Base-by-base conservation (phyloP, 305 asterid species). In the Fraxinus xanthoxyloides region DNA sequence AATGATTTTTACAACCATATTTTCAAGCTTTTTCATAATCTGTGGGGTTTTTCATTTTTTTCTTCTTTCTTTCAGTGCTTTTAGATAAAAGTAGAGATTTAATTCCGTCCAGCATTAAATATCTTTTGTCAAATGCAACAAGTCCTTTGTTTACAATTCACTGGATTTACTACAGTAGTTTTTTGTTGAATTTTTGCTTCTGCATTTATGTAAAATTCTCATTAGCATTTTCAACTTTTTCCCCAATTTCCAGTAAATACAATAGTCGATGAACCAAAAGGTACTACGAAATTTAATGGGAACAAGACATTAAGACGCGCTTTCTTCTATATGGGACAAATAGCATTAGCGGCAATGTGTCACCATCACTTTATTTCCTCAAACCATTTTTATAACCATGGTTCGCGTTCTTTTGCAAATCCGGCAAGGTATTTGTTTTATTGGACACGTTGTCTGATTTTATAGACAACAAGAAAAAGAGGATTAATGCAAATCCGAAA, bases 301-400 rank as follows among this genome's bases (percentile, higher is more conserved):
- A 13, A 23, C 23, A 61, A 10, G 4, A 28, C 36, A 28, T 28
- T 12, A 23, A 23, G 61, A 82, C 17, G 23, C 43, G 80, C 63
- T 67, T 72, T 79, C 78, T 70, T 79, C 21, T 78, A 38, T 40
- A 38, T 19, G 46, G 8, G 72, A 23, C 72, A 26, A 26, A 77
- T 81, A 67, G 72, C 76, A 23, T 54, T 80, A 70, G 70, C 32
- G 0, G 19, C 38, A 51, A 83, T 28, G 81, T 48, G 89, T 85
- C 89, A 9, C 83, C 31, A 54, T 86, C 85, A 63, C 48, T 79
- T 72, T 65, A 79, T 59, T 54, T 48, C 54, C 72, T 63, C 65
- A 35, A 75, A 72, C 24, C 26, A n/a, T 82, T 28, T 51, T 46
- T 38, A 65, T 73, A 36, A 19, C 67, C 77, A 19, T 46, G 7